Evolutionary conservation across 805 yeast species (phyloP), one percentile per base, ranked within the genome.

Genomic region (Starmera pachycereana): DNA sequence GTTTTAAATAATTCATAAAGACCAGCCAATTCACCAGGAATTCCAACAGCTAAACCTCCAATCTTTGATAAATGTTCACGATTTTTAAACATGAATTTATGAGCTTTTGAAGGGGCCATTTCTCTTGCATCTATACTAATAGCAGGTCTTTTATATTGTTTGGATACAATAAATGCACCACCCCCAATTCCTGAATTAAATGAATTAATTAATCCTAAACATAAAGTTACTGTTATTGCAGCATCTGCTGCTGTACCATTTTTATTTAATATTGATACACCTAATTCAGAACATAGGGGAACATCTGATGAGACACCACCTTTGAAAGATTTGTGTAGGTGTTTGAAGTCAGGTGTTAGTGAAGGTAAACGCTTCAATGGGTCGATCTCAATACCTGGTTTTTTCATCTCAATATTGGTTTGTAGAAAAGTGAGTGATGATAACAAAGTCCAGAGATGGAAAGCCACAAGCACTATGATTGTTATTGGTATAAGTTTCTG

Each of bases 121-220:
- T 90, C 98, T 45, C 98, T 68, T 28, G 92, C 94, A 60, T 90
- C 95, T 33, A 89, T 75, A 27, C 80, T 68, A 3, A 81, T 46
- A 2, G 81, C 73, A 1, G 70, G 68, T 8, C 70, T 68, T 11
- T 68, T 63, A 25, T 57, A 60, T 34, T 55, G 55, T 30, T 47
- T 47, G 4, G 76, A 68, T 1, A 78, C 71, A 35, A 83, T 81
- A 50, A 74, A 87, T 0, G 83, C 86, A 9, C 98, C 97, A 5
- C 97, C 97, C 8, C 97, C 96, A 34, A 90, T 79, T 0, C 97
- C 96, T 2, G 95, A 80, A 42, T 81, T 80, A 63, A 81, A 86
- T 46, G 87, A 78, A 54, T 85, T 84, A 18, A 86, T 62, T 40
- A 84, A 70, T 3, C 97, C 97, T 29, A 90, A 76, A 54, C 98